Percentiles rank a stretch among this genome's conserved stretches.
These are phyloP conservation scores for Daedaleopsis sinensis DNA, from an alignment of 768 basidiomycete genomes.

Conservation along the genomic window DNA sequence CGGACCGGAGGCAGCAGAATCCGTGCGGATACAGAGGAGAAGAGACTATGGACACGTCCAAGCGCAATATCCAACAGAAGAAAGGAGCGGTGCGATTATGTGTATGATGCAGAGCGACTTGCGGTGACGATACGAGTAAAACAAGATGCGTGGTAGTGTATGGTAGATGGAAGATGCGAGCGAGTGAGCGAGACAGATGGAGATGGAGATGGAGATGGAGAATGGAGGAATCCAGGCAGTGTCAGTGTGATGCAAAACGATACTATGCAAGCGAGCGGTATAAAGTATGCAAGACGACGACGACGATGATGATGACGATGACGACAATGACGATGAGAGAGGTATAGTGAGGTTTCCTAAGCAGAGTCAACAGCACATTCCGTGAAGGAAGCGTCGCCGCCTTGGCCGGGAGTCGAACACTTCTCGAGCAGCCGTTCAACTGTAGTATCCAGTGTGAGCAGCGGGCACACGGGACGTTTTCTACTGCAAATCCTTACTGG, in stretches of 20 bases:
- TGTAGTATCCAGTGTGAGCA: constrained; percentile 28
- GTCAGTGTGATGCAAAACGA: constrained; percentile 6
- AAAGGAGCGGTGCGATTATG: constrained; percentile 24
- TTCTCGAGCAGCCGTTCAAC: constrained; percentile 74
- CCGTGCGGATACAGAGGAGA: constrained; percentile 1
- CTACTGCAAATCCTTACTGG: constrained; percentile 57
- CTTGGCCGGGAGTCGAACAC: constrained; percentile 24
- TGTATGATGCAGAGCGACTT: constrained; percentile 15
- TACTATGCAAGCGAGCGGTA: constrained; percentile 3
- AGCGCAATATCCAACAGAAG: constrained; percentile 21
- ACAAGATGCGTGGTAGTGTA: constrained; percentile 3
- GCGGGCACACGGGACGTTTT: neutral
- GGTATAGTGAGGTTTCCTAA: neutral
- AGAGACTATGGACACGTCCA: constrained; percentile 18
- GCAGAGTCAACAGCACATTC: constrained; percentile 9
- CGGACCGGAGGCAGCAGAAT: neutral
- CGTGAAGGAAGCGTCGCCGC: neutral
- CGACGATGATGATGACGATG: constrained; percentile 3
- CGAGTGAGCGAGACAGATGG: constrained; percentile 3
- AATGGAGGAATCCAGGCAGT: neutral
- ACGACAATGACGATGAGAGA: constrained; percentile 1
- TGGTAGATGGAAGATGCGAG: constrained; percentile 8
- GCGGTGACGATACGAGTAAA: constrained; percentile 11
- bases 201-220: constrained; percentile 3
- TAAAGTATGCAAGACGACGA: constrained; percentile 13